phyloP scores from a whole-genome alignment of 805 yeast genomes.

The Wickerhamia fluorescens region DNA sequence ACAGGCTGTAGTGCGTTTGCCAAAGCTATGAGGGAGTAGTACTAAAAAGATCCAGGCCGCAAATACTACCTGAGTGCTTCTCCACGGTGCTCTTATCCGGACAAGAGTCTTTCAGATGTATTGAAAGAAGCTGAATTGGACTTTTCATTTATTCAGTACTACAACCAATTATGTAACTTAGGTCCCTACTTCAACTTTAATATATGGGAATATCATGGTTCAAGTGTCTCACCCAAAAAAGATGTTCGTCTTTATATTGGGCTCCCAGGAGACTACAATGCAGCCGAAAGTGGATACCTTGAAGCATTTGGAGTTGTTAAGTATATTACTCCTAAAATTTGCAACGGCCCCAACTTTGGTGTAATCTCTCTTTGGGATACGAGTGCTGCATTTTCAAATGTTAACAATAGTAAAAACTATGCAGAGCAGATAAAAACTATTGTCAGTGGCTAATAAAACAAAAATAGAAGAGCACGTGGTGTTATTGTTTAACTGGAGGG shows the following conservation, averaged over 20 bases:
- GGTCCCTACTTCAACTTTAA: constrained; percentile 27
- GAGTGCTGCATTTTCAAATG: constrained; percentile 18
- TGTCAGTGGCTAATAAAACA: constrained; percentile 7
- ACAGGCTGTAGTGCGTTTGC: constrained; percentile 36
- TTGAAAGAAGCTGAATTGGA: constrained; percentile 20
- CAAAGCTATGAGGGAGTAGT: constrained; percentile 15
- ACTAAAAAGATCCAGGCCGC: constrained; percentile 36
- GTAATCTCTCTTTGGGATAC: constrained; percentile 35
- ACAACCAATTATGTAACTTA: constrained; percentile 38
- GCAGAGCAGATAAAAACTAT: constrained; percentile 13
- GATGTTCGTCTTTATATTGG: constrained; percentile 27
- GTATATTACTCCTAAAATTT: constrained; percentile 10
- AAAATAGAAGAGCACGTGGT: no score
- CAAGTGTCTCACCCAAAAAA: constrained; percentile 24
- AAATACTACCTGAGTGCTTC: constrained; percentile 45
- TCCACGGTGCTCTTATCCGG: constrained; percentile 35
- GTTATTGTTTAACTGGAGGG: no score
- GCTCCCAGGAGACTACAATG: constrained; percentile 24
- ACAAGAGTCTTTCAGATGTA: constrained; percentile 25
- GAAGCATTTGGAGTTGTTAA: constrained; percentile 11
- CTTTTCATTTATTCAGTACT: constrained; percentile 34
- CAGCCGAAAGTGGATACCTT: constrained; percentile 31
- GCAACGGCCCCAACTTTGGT: constrained; percentile 21
- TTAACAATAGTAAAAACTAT: constrained; percentile 8
- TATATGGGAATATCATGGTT: constrained; percentile 25